phyloP scores from a whole-genome alignment of 768 basidiomycete genomes.

The Boletus rubescentipes region DNA sequence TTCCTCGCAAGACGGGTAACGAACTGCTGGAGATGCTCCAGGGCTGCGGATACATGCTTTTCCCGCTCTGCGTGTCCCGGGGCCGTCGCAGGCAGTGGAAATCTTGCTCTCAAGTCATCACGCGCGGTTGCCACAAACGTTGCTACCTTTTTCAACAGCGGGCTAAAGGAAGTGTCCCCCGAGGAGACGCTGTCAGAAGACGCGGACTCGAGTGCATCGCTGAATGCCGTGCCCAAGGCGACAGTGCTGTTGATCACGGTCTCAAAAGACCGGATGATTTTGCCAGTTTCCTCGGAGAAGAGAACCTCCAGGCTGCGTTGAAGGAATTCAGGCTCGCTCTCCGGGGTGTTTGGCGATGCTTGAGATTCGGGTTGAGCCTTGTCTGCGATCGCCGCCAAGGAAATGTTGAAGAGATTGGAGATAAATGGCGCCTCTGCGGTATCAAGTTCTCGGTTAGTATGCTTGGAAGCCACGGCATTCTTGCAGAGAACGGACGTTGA shows the following conservation, averaged over 20 bases:
- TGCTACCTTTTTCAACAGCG: background rate
- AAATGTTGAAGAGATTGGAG: background rate
- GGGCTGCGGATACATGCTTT: background rate
- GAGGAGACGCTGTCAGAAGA: background rate
- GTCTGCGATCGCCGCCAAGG: background rate
- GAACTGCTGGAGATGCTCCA: background rate
- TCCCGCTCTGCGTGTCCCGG: slow-evolving; percentile 11
- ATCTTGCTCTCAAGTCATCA: slow-evolving; percentile 3
- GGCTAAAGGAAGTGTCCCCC: background rate
- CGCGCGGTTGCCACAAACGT: background rate
- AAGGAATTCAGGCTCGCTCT: background rate
- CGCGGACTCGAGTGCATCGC: background rate
- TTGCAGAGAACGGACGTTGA: background rate
- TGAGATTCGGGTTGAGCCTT: background rate
- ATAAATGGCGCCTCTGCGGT: background rate
- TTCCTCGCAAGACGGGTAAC: background rate
- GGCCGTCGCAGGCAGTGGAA: slow-evolving; percentile 6
- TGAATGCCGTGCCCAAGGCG: background rate
- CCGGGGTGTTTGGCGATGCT: background rate
- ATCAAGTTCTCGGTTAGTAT: background rate
- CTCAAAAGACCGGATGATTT: slow-evolving; percentile 4
- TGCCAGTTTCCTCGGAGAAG: slow-evolving; percentile 1
- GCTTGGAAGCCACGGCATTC: background rate
- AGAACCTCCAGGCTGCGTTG: background rate
- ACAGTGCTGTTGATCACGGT: background rate